These are phyloP conservation scores for Cryptococcus jaspeensis DNA, from an alignment of 1,284 basidiomycete genomes.

Conservation along the genomic window DNA sequence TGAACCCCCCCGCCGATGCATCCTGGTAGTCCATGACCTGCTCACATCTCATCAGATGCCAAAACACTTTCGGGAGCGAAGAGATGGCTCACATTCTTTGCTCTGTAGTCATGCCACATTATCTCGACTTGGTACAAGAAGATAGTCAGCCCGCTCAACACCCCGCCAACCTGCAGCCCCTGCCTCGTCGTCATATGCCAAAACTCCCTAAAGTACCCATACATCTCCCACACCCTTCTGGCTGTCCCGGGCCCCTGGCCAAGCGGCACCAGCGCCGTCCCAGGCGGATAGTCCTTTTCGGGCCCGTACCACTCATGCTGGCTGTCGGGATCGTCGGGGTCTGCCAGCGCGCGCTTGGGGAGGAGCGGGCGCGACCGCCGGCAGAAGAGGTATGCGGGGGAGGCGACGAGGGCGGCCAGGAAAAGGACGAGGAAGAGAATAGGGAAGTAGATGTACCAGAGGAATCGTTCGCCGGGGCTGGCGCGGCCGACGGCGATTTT, in stretches of 20 bases:
- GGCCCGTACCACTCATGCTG: constrained; percentile 16
- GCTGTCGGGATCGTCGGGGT: constrained; percentile 3
- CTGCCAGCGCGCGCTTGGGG: not conserved
- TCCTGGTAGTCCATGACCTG: constrained; percentile 6
- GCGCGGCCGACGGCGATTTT: not conserved
- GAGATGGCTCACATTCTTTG: constrained; percentile 12
- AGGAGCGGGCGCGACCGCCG: constrained; percentile 7
- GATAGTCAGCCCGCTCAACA: constrained; percentile 21
- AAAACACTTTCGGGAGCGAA: not conserved
- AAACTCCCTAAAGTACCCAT: constrained; percentile 19
- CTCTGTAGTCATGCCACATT: constrained; percentile 23
- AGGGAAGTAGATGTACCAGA: constrained; percentile 17
- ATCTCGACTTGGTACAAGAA: constrained; percentile 25
- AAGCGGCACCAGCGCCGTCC: constrained; percentile 10
- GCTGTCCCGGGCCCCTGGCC: constrained; percentile 15
- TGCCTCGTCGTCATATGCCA: constrained; percentile 23
- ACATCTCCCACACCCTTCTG: constrained; percentile 32
- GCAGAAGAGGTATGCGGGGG: constrained; percentile 12
- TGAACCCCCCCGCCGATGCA: not conserved
- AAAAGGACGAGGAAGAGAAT: constrained; percentile 7
- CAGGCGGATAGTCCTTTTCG: constrained; percentile 9
- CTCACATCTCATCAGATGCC: not conserved
- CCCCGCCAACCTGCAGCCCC: constrained; percentile 30
- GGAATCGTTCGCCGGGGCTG: constrained; percentile 7
- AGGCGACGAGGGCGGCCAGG: constrained; percentile 3